Percentiles rank a stretch among this genome's conserved stretches.
These are phyloP conservation scores for Talaromyces sp. DNA, from an alignment of 2,329 filamentous ascomycete species.

Conservation along the genomic window DNA sequence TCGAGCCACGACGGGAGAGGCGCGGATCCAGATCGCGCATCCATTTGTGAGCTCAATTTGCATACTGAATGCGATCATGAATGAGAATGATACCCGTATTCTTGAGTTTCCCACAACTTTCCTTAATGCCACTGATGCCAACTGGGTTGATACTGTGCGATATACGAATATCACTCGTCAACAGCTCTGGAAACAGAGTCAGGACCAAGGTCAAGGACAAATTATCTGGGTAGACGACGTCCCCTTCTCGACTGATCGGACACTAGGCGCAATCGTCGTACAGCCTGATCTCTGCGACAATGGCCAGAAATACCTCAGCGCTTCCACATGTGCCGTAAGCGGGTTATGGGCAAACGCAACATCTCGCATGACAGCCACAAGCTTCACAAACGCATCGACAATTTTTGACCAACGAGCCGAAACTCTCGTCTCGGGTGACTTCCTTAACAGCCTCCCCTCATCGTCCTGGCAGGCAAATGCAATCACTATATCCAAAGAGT, in stretches of 20 bases:
- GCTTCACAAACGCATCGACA: not conserved
- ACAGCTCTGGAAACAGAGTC: not conserved
- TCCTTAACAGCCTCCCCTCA: not conserved
- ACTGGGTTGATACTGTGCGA: not conserved
- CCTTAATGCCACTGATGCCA: not conserved
- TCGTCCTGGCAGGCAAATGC: not conserved
- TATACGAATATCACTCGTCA: not conserved
- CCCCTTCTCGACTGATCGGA: not conserved
- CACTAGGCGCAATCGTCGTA: slow-evolving; percentile 16
- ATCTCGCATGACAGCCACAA: not conserved
- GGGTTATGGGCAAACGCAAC: slow-evolving; percentile 12
- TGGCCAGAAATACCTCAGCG: slow-evolving; percentile 10
- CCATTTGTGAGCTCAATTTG: slow-evolving; percentile 6
- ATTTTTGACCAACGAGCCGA: not conserved
- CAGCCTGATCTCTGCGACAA: slow-evolving; percentile 13
- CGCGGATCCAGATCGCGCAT: not conserved
- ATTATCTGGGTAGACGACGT: slow-evolving; percentile 19
- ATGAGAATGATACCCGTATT: not conserved
- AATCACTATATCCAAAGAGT: slow-evolving; percentile 4
- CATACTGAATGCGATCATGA: not conserved
- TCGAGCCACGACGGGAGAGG: not conserved
- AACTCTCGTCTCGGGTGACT: not conserved
- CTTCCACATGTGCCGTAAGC: slow-evolving; percentile 10
- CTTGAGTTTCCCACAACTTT: not conserved
- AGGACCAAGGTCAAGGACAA: slow-evolving; percentile 1